Percentiles rank a stretch among this genome's conserved stretches.
Evolutionary conservation across 768 basidiomycete species (phyloP).

Genomic region (Lactarius pseudohatsudake): DNA sequence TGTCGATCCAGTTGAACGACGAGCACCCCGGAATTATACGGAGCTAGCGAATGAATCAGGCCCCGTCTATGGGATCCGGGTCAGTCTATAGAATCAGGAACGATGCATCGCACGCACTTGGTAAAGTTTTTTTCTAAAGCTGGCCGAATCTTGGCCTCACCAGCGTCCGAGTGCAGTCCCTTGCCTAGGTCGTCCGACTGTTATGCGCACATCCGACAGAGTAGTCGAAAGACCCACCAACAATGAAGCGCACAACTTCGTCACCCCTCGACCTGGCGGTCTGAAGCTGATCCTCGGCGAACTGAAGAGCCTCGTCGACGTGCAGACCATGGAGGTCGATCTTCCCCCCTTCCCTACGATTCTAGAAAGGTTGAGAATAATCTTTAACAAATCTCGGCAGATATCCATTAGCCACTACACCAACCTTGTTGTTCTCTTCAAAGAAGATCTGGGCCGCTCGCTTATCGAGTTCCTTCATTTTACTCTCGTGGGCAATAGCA

Average conservation of each 20-base stretch:
- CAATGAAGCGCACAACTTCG: constrained; percentile 17
- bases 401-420: background rate
- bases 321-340: constrained; percentile 18
- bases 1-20: constrained; percentile 7
- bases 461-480: constrained; percentile 3
- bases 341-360: background rate
- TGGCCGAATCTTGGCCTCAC: constrained; percentile 15
- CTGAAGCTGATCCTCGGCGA: background rate
- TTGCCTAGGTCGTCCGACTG: constrained; percentile 1
- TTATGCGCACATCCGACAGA: background rate
- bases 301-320: constrained; percentile 1
- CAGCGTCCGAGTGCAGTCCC: constrained; percentile 8
- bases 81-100: background rate
- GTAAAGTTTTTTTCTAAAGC: constrained; percentile 5
- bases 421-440: constrained; percentile 20
- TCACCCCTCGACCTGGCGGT: background rate
- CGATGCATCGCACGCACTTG: constrained; percentile 1
- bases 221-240: constrained; percentile 9
- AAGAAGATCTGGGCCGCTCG: constrained; percentile 12
- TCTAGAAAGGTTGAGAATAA: constrained; percentile 8
- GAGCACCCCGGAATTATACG: constrained; percentile 17
- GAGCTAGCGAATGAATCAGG: background rate
- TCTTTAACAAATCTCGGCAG: too few relatives aligned
- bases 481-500: background rate
- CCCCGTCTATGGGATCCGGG: background rate